Evolutionary conservation across 225 moss, liverwort and hornwort genomes (phyloP).

Genomic region (Sphagnum contortum): DNA sequence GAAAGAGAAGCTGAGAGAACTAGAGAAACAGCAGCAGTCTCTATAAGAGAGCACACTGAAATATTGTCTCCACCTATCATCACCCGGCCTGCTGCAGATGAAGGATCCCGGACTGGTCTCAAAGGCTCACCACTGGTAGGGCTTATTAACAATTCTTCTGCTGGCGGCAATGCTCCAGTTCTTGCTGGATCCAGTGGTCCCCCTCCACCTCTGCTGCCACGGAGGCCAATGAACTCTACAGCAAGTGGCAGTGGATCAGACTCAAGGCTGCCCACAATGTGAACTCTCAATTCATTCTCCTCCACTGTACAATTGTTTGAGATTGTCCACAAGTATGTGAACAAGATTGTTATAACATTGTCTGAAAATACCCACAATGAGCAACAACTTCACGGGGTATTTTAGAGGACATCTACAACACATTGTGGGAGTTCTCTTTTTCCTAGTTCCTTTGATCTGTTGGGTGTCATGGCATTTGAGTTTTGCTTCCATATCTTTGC

Average conservation of each 20-base stretch:
- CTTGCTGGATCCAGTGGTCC: conserved; percentile 31
- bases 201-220: conserved; percentile 7
- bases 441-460: too few species aligned
- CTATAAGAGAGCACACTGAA: conserved; percentile 7
- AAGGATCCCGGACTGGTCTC: conserved; percentile 51
- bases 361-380: too few species aligned
- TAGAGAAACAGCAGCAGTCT: conserved; percentile 1
- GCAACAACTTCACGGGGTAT: too few species aligned
- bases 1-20: conserved; percentile 13
- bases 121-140: conserved; percentile 36
- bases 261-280: conserved; percentile 17
- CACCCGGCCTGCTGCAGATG: conserved; percentile 36
- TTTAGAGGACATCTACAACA: too few species aligned
- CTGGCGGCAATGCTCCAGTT: conserved; percentile 4
- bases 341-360: too few species aligned
- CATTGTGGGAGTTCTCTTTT: too few species aligned
- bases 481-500: too few species aligned
- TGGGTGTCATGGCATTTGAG: too few species aligned
- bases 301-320: too few species aligned
- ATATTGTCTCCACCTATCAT: conserved; percentile 1
- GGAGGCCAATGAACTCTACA: conserved; percentile 29
- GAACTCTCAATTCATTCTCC: background rate
- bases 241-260: conserved; percentile 27
- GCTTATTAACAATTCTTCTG: conserved; percentile 13
- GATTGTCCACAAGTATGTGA: too few species aligned